Percentiles rank a stretch among this genome's conserved stretches.
Evolutionary conservation across 306 rosid genomes (phyloP).

Genomic region (Mucuna pruriens): DNA sequence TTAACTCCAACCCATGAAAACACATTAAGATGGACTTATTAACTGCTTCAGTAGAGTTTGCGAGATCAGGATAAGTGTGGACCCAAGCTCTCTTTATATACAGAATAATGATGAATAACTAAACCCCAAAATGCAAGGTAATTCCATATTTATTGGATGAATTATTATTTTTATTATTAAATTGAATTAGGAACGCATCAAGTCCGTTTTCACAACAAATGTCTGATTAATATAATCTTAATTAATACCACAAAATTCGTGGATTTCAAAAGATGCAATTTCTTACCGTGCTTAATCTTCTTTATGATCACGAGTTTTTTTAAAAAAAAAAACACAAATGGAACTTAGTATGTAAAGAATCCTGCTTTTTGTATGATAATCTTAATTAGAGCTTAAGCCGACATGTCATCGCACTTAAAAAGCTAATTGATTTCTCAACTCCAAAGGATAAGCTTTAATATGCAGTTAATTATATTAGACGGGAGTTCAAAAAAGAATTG

Average conservation of each 20-base stretch:
- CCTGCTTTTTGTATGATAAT: conserved; percentile 24
- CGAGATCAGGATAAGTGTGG: background rate
- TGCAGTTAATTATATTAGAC: background rate
- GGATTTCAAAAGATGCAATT: background rate
- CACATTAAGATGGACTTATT: too few relatives aligned
- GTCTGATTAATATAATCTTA: background rate
- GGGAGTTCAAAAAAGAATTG: background rate
- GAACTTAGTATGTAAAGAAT: background rate
- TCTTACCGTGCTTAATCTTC: background rate
- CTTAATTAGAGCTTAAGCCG: background rate
- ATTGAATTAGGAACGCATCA: background rate
- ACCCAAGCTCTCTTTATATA: background rate
- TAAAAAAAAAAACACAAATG: background rate
- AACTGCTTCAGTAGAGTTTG: background rate
- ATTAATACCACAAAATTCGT: background rate
- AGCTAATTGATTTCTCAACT: background rate
- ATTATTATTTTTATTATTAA: background rate
- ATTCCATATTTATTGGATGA: background rate
- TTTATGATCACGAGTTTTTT: background rate
- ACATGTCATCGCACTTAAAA: conserved; percentile 28
- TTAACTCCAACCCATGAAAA: too few relatives aligned
- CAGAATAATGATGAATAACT: background rate
- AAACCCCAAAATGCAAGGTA: background rate
- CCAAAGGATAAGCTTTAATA: conserved; percentile 1
- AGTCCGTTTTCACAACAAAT: background rate